These are phyloP conservation scores for Naumovozyma castellii DNA, from an alignment of 805 yeast genomes.

Conservation along the genomic window DNA sequence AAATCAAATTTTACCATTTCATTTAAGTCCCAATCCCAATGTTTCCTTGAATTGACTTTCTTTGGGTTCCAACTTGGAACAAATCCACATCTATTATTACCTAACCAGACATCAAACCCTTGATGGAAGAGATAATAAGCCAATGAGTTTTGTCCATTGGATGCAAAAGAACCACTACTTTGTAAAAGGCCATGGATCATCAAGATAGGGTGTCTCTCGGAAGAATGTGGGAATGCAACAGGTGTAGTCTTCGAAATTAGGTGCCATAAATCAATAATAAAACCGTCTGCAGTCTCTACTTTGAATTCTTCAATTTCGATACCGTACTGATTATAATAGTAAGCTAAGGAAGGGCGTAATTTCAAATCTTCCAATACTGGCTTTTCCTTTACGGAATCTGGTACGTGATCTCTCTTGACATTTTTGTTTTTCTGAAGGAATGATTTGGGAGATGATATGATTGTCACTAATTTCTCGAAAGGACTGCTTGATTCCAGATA, in stretches of 20 bases:
- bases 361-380: constrained; percentile 13
- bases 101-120: constrained; percentile 86
- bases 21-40: constrained; percentile 90
- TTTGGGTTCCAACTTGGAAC: constrained; percentile 47
- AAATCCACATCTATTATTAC: constrained; percentile 85
- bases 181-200: constrained; percentile 82
- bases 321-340: constrained; percentile 57
- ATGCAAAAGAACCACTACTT: constrained; percentile 74
- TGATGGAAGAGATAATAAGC: constrained; percentile 45
- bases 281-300: constrained; percentile 76
- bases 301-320: constrained; percentile 49
- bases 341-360: constrained; percentile 48
- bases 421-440: constrained; percentile 2
- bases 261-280: constrained; percentile 52
- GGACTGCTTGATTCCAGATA: constrained; percentile 5
- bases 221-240: constrained; percentile 12
- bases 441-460: neutral
- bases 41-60: constrained; percentile 28
- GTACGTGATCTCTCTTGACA: constrained; percentile 1
- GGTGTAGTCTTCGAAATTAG: constrained; percentile 7
- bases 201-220: constrained; percentile 48
- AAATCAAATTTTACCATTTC: constrained; percentile 75
- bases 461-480: neutral
- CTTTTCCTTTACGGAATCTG: neutral
- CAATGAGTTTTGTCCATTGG: constrained; percentile 68